phyloP scores from a whole-genome alignment of 140 eudicot genomes.

The Bidens hawaiensis region DNA sequence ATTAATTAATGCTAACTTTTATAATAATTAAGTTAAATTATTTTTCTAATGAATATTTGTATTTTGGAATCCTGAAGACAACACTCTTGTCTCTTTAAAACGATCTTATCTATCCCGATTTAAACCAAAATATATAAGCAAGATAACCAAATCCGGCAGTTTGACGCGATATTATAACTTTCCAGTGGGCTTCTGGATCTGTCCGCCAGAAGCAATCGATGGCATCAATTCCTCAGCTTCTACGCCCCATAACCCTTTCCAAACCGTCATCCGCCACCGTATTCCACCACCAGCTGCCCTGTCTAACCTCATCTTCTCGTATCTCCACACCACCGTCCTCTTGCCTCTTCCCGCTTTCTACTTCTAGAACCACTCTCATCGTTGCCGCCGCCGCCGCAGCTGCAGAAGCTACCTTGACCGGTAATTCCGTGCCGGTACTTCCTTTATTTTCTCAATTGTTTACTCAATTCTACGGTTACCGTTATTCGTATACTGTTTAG shows the following conservation, averaged over 20 bases:
- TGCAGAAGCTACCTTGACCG: constrained; percentile 35
- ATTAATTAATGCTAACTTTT: too few relatives aligned
- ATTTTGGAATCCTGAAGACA: too few relatives aligned
- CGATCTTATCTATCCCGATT: background rate
- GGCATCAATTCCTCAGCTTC: constrained; percentile 34
- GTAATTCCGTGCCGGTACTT: constrained; percentile 53
- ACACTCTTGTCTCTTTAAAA: too few relatives aligned
- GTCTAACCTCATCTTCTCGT: constrained; percentile 18
- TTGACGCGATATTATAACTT: background rate
- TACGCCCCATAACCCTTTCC: constrained; percentile 17
- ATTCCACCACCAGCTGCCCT: constrained; percentile 30
- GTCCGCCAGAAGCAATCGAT: constrained; percentile 30
- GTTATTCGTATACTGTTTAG: too few relatives aligned
- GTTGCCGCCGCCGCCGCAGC: constrained; percentile 24
- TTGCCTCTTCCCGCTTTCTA: constrained; percentile 17
- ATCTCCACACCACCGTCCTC: constrained; percentile 14
- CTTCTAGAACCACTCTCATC: constrained; percentile 21
- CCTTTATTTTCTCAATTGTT: constrained; percentile 3
- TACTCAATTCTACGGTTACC: background rate
- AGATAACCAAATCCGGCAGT: background rate
- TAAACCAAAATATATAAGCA: background rate
- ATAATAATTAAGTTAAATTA: too few relatives aligned
- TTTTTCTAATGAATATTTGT: too few relatives aligned
- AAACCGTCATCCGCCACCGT: constrained; percentile 30
- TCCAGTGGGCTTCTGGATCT: background rate